phyloP scores from a whole-genome alignment of 106 monocot genomes.

The Phalaenopsis equestris region DNA sequence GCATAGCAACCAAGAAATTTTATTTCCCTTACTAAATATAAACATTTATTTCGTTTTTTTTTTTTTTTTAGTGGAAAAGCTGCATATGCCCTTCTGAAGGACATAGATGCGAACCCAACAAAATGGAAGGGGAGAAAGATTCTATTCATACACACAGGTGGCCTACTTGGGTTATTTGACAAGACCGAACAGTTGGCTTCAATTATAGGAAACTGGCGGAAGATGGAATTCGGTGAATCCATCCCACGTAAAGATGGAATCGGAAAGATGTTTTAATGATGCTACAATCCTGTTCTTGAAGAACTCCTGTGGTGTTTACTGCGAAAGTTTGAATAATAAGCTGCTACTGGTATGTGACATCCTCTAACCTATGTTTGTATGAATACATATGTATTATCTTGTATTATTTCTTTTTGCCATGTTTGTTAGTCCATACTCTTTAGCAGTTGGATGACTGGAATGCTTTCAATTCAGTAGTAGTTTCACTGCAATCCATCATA shows the following conservation, averaged over 20 bases:
- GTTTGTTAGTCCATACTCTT: not conserved
- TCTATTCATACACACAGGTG: slow-evolving; percentile 90
- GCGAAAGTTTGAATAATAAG: not conserved
- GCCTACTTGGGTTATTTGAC: slow-evolving; percentile 86
- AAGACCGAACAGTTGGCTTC: slow-evolving; percentile 59
- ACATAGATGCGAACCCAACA: slow-evolving; percentile 59
- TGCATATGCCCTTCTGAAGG: slow-evolving; percentile 57
- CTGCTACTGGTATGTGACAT: not conserved
- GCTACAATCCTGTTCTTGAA: no score
- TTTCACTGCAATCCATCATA: no score
- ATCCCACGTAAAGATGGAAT: slow-evolving; percentile 13
- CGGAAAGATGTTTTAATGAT: no score
- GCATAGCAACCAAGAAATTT: no score
- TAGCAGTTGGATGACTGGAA: not conserved
- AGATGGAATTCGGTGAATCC: slow-evolving; percentile 57
- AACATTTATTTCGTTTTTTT: not conserved
- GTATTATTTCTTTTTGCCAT: no score
- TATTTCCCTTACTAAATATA: not conserved
- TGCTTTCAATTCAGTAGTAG: not conserved
- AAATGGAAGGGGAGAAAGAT: slow-evolving; percentile 73
- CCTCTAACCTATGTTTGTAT: not conserved
- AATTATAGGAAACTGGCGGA: slow-evolving; percentile 46
- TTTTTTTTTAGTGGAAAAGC: slow-evolving; percentile 77
- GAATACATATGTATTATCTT: not conserved
- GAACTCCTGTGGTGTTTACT: no score